Conservation (phyloP, 768 basidiomycete genomes). For the Mycena indigotica region DNA sequence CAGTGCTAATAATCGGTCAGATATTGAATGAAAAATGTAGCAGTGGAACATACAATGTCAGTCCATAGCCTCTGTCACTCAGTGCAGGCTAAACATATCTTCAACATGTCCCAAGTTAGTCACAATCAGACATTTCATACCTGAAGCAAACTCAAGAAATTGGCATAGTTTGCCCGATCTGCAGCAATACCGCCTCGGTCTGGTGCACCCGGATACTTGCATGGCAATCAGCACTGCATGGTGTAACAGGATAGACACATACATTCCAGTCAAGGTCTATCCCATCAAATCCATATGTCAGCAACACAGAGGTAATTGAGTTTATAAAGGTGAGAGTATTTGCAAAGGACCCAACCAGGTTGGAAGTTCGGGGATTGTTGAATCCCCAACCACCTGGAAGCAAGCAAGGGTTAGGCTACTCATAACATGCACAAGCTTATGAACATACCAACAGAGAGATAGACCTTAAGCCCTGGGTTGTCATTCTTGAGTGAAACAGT, state of each 20-base stretch:
- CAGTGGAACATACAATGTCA: neutral
- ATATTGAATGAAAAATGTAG: neutral
- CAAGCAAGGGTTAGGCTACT: too few species aligned
- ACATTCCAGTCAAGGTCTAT: neutral
- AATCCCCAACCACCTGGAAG: conserved; percentile 16
- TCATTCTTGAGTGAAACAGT: conserved; percentile 3
- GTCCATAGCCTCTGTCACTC: neutral
- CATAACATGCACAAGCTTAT: too few species aligned
- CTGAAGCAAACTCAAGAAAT: neutral
- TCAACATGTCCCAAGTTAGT: neutral
- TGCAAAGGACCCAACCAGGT: conserved; percentile 1
- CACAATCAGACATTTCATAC: neutral
- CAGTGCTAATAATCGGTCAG: neutral
- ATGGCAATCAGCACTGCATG: too few species aligned
- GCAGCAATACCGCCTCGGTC: neutral
- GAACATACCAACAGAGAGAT: conserved; percentile 6
- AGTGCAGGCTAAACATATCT: too few species aligned
- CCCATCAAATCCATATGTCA: conserved; percentile 9
- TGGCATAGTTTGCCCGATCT: neutral
- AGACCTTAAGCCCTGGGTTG: conserved; percentile 9
- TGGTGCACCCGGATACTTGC: neutral
- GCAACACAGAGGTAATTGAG: neutral
- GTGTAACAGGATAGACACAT: too few species aligned
- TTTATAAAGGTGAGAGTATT: conserved; percentile 9
- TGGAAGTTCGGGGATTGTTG: conserved; percentile 4